These are phyloP conservation scores for Sclerotinia minor DNA, from an alignment of 2,329 filamentous ascomycete genomes.

Conservation along the genomic window DNA sequence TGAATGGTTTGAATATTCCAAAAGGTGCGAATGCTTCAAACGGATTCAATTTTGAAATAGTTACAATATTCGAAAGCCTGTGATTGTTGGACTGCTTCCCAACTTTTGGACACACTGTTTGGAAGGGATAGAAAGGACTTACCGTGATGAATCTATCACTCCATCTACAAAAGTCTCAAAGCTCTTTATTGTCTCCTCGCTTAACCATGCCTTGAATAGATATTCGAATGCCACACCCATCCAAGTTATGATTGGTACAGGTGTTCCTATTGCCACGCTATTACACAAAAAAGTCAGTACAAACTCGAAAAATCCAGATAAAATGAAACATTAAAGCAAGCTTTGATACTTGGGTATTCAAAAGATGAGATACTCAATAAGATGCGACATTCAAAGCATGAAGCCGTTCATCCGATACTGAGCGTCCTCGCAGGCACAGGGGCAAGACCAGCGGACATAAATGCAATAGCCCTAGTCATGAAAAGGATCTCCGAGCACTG, in stretches of 20 bases:
- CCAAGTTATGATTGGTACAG: constrained; percentile 54
- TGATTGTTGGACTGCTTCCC: not conserved
- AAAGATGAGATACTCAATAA: too few relatives aligned
- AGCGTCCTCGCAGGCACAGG: not conserved
- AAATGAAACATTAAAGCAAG: not conserved
- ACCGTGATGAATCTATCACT: not conserved
- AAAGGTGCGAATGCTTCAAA: not conserved
- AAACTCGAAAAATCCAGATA: not conserved
- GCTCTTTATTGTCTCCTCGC: not conserved
- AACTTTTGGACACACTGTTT: not conserved
- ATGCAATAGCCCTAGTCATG: not conserved
- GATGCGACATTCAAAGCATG: too few relatives aligned
- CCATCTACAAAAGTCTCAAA: not conserved
- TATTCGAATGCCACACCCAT: constrained; percentile 4
- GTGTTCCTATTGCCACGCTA: constrained; percentile 57
- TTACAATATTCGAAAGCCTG: not conserved
- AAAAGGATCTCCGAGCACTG: not conserved
- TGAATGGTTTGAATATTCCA: not conserved
- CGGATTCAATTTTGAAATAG: not conserved
- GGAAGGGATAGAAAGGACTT: not conserved
- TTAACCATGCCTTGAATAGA: not conserved
- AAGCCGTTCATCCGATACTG: not conserved
- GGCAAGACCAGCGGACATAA: not conserved
- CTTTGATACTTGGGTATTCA: too few relatives aligned
- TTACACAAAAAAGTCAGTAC: not conserved